phyloP scores from a whole-genome alignment of 2,329 filamentous ascomycete species.

The Aureobasidium sp. region DNA sequence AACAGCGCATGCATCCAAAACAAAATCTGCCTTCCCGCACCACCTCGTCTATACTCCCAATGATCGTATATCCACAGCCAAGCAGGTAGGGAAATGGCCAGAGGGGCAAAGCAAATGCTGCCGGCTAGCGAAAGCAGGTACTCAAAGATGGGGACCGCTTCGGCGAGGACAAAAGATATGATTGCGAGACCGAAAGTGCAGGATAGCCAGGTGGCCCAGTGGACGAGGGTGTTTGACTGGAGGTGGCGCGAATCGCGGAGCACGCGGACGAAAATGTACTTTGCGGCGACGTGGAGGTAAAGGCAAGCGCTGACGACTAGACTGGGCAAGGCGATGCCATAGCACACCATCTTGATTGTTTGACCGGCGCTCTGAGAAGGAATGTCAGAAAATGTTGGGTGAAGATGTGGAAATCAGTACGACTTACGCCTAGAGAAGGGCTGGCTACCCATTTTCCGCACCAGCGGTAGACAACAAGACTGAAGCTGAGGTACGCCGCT shows the following conservation, averaged over 20 bases:
- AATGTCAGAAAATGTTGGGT: not conserved
- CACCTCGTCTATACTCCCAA: too few species aligned
- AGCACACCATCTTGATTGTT: slow-evolving; percentile 54
- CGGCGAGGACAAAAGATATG: slow-evolving; percentile 45
- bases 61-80: slow-evolving; percentile 49
- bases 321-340: slow-evolving; percentile 52
- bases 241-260: slow-evolving; percentile 46
- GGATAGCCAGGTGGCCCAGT: slow-evolving; percentile 48
- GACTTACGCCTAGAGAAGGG: slow-evolving; percentile 47
- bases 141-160: slow-evolving; percentile 51
- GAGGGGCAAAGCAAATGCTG: slow-evolving; percentile 45
- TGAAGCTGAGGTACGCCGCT: slow-evolving; percentile 51
- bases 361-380: slow-evolving; percentile 43
- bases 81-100: slow-evolving; percentile 43
- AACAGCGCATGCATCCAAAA: slow-evolving; percentile 39
- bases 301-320: slow-evolving; percentile 45
- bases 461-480: slow-evolving; percentile 54
- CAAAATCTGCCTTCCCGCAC: slow-evolving; percentile 30
- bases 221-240: slow-evolving; percentile 44
- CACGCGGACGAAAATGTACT: slow-evolving; percentile 51
- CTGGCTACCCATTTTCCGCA: slow-evolving; percentile 57
- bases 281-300: slow-evolving; percentile 46
- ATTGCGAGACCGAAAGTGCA: slow-evolving; percentile 38
- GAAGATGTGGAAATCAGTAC: not conserved
- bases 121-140: slow-evolving; percentile 45